Percentiles rank a stretch among this genome's conserved stretches.
phyloP scores from a whole-genome alignment of 768 basidiomycete species.

The Daedaleopsis nitida region DNA sequence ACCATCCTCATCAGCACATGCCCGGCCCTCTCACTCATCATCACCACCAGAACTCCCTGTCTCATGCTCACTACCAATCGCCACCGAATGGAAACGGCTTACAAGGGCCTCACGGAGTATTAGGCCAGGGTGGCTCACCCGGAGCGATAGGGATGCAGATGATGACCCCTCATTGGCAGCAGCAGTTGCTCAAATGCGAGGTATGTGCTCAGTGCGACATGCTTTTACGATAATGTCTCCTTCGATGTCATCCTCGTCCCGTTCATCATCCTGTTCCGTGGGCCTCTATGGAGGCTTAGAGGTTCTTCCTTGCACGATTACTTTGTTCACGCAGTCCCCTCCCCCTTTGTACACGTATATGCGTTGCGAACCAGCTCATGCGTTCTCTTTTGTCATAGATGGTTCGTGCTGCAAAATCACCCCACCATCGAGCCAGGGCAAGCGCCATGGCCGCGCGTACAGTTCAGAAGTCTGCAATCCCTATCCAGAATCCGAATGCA shows the following conservation, averaged over 20 bases:
- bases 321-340: not conserved
- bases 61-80: conserved; percentile 65
- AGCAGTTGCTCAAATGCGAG: conserved; percentile 91
- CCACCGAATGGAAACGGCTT: conserved; percentile 68
- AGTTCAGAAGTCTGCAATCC: conserved; percentile 82
- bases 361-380: not conserved
- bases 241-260: not conserved
- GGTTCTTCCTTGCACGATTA: not conserved
- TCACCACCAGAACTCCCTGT: conserved; percentile 78
- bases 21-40: conserved; percentile 50
- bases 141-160: conserved; percentile 52
- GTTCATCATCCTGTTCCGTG: not conserved
- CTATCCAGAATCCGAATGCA: conserved; percentile 88
- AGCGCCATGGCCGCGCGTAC: conserved; percentile 92
- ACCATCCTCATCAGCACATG: conserved; percentile 60
- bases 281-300: not conserved
- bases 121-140: conserved; percentile 55
- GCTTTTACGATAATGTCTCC: not conserved
- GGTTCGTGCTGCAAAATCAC: conserved; percentile 81
- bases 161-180: conserved; percentile 87
- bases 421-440: conserved; percentile 94
- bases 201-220: conserved; percentile 48
- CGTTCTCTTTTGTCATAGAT: conserved; percentile 48
- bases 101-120: conserved; percentile 25
- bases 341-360: not conserved